Conservation (phyloP, 345 rosid species). For the Bretschneidera sinensis region DNA sequence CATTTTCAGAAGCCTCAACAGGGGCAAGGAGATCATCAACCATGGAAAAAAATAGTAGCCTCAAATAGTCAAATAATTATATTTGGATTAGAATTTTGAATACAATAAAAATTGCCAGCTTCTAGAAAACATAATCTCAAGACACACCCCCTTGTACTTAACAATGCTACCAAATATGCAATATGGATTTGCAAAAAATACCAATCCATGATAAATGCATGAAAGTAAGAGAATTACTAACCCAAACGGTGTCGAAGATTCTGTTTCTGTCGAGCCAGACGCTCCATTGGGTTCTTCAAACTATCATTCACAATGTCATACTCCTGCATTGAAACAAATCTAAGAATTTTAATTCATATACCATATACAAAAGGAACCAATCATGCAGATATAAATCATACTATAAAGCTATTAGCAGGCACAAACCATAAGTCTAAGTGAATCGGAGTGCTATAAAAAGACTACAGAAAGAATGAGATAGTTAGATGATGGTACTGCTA, state of each 20-base stretch:
- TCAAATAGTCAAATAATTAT: too few relatives aligned
- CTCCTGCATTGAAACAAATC: conserved; percentile 54
- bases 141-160: background rate
- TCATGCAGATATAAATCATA: background rate
- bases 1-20: too few relatives aligned
- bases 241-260: conserved; percentile 84
- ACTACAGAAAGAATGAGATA: too few relatives aligned
- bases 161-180: background rate
- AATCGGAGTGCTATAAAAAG: background rate
- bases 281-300: conserved; percentile 84
- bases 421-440: background rate
- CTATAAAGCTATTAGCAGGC: background rate
- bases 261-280: conserved; percentile 89
- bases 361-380: conserved; percentile 4
- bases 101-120: too few relatives aligned
- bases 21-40: too few relatives aligned
- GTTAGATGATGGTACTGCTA: too few relatives aligned
- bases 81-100: too few relatives aligned
- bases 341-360: background rate
- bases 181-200: conserved; percentile 1
- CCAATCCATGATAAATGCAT: background rate
- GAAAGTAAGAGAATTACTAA: conserved; percentile 21
- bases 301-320: conserved; percentile 80
- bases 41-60: too few relatives aligned
- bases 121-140: background rate